phyloP scores from a whole-genome alignment of 164 flowering plant species.

The Stephania japonica region DNA sequence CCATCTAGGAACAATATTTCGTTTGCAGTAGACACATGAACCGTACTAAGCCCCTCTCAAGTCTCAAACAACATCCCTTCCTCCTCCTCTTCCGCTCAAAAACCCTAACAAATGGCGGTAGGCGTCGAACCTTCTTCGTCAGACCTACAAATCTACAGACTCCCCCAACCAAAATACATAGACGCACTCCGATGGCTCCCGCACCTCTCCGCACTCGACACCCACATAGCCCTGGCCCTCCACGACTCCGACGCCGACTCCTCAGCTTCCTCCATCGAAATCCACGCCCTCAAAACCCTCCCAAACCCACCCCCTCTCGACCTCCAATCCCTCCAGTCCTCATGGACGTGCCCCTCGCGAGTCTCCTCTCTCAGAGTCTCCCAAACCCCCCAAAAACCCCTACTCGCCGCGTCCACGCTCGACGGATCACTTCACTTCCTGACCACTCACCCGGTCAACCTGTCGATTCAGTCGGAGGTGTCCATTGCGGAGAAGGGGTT shows the following conservation, averaged over 20 bases:
- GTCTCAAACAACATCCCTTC: no score
- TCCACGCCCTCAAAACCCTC: conserved; percentile 32
- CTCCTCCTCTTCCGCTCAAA: conserved; percentile 1
- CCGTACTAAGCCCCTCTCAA: no score
- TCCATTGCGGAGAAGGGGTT: conserved; percentile 34
- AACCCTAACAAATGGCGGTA: conserved; percentile 36
- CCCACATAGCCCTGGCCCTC: conserved; percentile 38
- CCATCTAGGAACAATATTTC: no score
- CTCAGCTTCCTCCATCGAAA: conserved; percentile 48
- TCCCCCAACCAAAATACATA: conserved; percentile 62
- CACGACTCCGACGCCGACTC: conserved; percentile 50
- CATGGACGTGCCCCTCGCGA: conserved; percentile 40
- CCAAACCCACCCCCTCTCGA: conserved; percentile 23
- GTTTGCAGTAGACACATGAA: no score
- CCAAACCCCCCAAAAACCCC: conserved; percentile 32
- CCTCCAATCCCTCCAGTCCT: conserved; percentile 33
- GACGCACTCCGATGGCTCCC: conserved; percentile 77
- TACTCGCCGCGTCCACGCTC: conserved; percentile 58
- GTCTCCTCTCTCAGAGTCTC: conserved; percentile 53
- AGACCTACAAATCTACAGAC: conserved; percentile 38
- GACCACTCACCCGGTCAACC: conserved; percentile 23
- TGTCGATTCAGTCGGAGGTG: conserved; percentile 27
- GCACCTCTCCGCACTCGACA: conserved; percentile 48
- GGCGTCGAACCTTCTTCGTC: conserved; percentile 7
- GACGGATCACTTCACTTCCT: conserved; percentile 56